phyloP scores from a whole-genome alignment of 805 yeast genomes.

The Myxozyma lipomycoides region DNA sequence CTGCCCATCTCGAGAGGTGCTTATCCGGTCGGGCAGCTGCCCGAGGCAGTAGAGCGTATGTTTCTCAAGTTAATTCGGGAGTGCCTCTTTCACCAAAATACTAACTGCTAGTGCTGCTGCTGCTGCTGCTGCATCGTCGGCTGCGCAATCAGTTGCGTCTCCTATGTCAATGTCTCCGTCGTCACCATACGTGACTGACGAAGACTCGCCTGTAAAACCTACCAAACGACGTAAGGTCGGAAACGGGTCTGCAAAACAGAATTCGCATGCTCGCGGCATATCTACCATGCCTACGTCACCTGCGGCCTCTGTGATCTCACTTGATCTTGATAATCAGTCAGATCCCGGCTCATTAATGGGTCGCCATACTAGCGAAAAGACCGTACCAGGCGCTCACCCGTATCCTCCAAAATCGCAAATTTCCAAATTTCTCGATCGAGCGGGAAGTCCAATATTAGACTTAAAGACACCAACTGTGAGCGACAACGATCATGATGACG shows the following conservation, averaged over 20 bases:
- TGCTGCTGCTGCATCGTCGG: constrained; percentile 11
- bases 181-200: constrained; percentile 27
- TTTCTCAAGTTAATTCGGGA: no score
- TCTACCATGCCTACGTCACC: constrained; percentile 8
- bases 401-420: constrained; percentile 16
- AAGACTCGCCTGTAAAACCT: constrained; percentile 15
- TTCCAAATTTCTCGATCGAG: constrained; percentile 18
- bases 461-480: neutral
- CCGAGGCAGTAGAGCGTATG: constrained; percentile 17
- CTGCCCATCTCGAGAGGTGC: constrained; percentile 89
- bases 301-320: neutral
- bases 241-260: constrained; percentile 7
- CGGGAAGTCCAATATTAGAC: constrained; percentile 15
- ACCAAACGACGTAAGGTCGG: constrained; percentile 14
- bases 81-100: neutral
- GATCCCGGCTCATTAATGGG: constrained; percentile 2
- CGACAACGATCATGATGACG: neutral
- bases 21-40: constrained; percentile 55
- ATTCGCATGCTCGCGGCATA: constrained; percentile 2
- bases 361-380: constrained; percentile 10
- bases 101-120: neutral
- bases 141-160: constrained; percentile 13
- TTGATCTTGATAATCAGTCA: constrained; percentile 5
- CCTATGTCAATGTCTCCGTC: constrained; percentile 27
- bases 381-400: constrained; percentile 12